Conservation (phyloP, 2,329 filamentous ascomycete species). For the Ophiostoma angusticollis region DNA sequence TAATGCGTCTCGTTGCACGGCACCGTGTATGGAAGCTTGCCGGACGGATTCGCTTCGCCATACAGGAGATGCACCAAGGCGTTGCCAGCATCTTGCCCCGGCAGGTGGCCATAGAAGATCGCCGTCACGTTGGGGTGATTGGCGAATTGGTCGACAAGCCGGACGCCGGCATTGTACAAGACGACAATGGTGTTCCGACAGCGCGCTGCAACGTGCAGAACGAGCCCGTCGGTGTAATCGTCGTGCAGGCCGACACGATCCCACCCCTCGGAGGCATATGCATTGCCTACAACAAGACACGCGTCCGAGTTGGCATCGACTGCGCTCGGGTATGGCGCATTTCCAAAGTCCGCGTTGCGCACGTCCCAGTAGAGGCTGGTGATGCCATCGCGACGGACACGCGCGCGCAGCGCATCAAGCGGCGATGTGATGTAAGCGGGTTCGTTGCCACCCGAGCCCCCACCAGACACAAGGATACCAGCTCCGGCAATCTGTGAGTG, state of each 20-base stretch:
- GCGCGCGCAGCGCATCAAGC: too few species aligned
- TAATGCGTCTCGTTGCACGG: conserved; percentile 17
- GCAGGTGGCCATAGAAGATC: conserved; percentile 48
- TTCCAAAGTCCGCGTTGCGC: too few species aligned
- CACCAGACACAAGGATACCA: too few species aligned
- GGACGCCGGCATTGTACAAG: conserved; percentile 44
- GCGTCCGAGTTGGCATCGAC: too few species aligned
- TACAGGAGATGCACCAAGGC: conserved; percentile 43
- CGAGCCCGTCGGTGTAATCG: conserved; percentile 39
- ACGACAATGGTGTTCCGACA: conserved; percentile 38
- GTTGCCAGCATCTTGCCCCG: conserved; percentile 46
- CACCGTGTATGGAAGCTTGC: conserved; percentile 31
- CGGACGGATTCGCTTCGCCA: conserved; percentile 41
- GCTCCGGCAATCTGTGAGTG: too few species aligned
- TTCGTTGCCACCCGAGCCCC: too few species aligned
- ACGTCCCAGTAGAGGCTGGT: too few species aligned
- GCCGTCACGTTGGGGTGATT: conserved; percentile 50
- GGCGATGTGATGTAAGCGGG: too few species aligned
- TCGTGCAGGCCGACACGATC: conserved; percentile 44
- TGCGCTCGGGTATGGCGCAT: too few species aligned
- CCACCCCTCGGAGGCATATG: conserved; percentile 51
- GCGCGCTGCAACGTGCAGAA: conserved; percentile 34
- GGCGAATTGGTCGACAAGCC: conserved; percentile 46
- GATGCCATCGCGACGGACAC: too few species aligned
- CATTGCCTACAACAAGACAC: conserved; percentile 46